These are phyloP conservation scores for Rhizopus arrhizus DNA, from an alignment of 371 early-diverging fungal genomes.

Conservation along the genomic window DNA sequence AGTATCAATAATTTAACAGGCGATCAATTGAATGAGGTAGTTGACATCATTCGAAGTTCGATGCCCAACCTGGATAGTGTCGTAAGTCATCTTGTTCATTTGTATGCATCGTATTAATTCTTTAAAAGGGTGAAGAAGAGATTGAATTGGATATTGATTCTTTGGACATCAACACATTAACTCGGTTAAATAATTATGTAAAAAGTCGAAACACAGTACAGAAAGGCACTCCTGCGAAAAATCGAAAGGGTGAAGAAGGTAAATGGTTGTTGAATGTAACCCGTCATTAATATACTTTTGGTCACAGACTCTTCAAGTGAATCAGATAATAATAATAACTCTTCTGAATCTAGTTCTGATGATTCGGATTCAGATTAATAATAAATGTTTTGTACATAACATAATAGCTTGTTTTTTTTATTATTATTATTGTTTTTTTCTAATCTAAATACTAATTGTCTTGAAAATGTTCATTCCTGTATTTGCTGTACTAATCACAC, in stretches of 20 bases:
- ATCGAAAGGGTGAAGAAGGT: not conserved
- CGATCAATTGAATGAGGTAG: slow-evolving; percentile 74
- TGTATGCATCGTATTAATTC: not conserved
- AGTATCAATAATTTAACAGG: slow-evolving; percentile 76
- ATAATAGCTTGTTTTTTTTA: not conserved
- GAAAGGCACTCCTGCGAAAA: no score
- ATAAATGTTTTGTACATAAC: not conserved
- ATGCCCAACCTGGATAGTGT: slow-evolving; percentile 77
- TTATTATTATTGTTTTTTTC: not conserved
- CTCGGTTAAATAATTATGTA: slow-evolving; percentile 81
- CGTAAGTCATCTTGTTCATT: slow-evolving; percentile 21
- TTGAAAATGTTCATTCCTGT: slow-evolving; percentile 96
- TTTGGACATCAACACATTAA: slow-evolving; percentile 78
- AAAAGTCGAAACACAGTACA: slow-evolving; percentile 37
- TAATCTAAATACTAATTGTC: slow-evolving; percentile 67
- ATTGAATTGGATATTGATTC: slow-evolving; percentile 94
- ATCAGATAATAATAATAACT: not conserved
- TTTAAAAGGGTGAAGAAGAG: slow-evolving; percentile 68
- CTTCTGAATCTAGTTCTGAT: not conserved
- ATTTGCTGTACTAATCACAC: slow-evolving; percentile 84
- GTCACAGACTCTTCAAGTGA: slow-evolving; percentile 1
- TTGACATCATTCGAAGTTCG: slow-evolving; percentile 82
- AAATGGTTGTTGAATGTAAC: not conserved
- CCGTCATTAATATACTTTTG: not conserved
- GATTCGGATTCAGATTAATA: not conserved